A percentile compares a stretch with the other conserved stretches of the same genome.
Evolutionary conservation across 768 basidiomycete genomes (phyloP).

Genomic region (Pisolithus tinctorius): DNA sequence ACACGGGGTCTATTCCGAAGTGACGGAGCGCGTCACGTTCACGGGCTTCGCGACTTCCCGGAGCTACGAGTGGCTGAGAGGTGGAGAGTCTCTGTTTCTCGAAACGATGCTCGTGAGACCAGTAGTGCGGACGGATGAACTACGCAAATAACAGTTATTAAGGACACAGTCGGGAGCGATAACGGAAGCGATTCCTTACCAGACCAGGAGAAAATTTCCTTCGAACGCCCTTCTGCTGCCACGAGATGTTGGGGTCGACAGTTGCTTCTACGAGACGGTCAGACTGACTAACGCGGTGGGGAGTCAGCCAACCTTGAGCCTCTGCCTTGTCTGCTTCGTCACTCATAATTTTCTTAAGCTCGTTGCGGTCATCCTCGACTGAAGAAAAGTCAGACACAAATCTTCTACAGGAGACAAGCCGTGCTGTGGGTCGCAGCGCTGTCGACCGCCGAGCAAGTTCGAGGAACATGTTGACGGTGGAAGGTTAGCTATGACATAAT

Average conservation of each 20-base stretch:
- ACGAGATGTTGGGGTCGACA: constrained; percentile 3
- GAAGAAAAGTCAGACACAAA: constrained; percentile 8
- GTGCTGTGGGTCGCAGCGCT: neutral
- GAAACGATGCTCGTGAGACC: constrained; percentile 33
- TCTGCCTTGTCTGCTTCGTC: constrained; percentile 12
- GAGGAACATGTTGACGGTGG: constrained; percentile 8
- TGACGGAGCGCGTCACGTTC: constrained; percentile 64
- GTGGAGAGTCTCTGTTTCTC: constrained; percentile 13
- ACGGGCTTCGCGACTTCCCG: constrained; percentile 46
- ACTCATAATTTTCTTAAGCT: constrained; percentile 17
- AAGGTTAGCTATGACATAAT: neutral
- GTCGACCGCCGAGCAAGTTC: constrained; percentile 4
- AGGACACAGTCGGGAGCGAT: neutral
- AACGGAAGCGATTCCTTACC: constrained; percentile 4
- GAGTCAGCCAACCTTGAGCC: constrained; percentile 6
- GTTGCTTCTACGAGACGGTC: constrained; percentile 6
- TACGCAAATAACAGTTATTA: constrained; percentile 8
- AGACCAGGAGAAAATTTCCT: constrained; percentile 20
- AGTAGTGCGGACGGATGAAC: constrained; percentile 44
- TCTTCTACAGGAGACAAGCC: neutral
- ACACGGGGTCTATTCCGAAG: constrained; percentile 65
- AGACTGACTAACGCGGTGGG: neutral
- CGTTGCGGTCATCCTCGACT: constrained; percentile 18
- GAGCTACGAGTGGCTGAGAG: constrained; percentile 45
- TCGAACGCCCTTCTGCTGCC: constrained; percentile 20